A percentile compares a stretch with the other conserved stretches of the same genome.
These are phyloP conservation scores for Rhizopus delemar DNA, from an alignment of 371 early-diverging fungal genomes.

Conservation along the genomic window DNA sequence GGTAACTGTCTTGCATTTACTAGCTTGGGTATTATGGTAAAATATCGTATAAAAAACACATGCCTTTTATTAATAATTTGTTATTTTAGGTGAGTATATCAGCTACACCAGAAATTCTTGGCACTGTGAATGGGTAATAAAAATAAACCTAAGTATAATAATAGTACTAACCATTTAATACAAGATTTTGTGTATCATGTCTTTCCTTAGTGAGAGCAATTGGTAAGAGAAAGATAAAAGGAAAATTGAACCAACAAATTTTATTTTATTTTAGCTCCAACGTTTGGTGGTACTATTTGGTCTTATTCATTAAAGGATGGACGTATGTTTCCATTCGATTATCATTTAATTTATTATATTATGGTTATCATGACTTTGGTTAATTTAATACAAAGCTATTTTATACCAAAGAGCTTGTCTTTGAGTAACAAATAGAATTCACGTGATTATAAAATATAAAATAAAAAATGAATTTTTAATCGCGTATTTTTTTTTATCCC, in stretches of 20 bases:
- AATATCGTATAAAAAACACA: not conserved
- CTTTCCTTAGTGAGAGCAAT: constrained; percentile 65
- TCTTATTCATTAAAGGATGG: constrained; percentile 60
- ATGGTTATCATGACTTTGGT: constrained; percentile 39
- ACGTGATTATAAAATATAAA: too few species aligned
- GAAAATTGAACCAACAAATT: not conserved
- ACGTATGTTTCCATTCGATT: constrained; percentile 64
- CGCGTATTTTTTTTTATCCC: not conserved
- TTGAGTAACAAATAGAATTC: constrained; percentile 12
- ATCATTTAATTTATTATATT: constrained; percentile 60
- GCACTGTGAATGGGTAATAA: constrained; percentile 65
- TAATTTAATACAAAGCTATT: constrained; percentile 41
- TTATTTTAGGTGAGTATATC: constrained; percentile 55
- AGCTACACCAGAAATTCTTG: constrained; percentile 56
- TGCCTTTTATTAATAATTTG: not conserved
- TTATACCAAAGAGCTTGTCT: constrained; percentile 33
- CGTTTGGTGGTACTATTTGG: constrained; percentile 66
- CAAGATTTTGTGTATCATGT: constrained; percentile 57
- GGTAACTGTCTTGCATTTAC: constrained; percentile 64
- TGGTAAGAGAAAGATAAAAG: constrained; percentile 32
- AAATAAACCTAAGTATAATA: not conserved
- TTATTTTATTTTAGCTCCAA: constrained; percentile 42
- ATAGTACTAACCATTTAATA: not conserved
- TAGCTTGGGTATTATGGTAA: constrained; percentile 62
- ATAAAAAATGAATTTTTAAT: too few species aligned